Evolutionary conservation across 768 basidiomycete species (phyloP).

Genomic region (Mycena metata): DNA sequence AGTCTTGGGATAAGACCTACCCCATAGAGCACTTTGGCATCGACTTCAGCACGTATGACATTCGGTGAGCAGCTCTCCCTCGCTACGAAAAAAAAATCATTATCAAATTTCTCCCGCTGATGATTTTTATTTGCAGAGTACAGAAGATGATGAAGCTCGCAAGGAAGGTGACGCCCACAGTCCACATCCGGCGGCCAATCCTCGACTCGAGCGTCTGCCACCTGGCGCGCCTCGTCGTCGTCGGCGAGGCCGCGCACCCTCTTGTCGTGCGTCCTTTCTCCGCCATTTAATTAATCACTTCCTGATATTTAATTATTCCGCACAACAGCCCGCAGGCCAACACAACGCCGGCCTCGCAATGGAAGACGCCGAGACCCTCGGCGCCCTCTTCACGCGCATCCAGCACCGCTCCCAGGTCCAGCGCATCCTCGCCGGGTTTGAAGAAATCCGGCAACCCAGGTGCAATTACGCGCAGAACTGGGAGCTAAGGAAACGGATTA

Average conservation of each 20-base stretch:
- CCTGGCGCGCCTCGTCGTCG: constrained; percentile 60
- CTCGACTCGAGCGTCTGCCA: constrained; percentile 66
- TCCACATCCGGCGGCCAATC: constrained; percentile 45
- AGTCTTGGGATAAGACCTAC: constrained; percentile 49
- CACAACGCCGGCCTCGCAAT: constrained; percentile 66
- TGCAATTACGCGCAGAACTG: constrained; percentile 59
- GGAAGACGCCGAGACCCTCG: constrained; percentile 75
- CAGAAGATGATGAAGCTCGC: constrained; percentile 52
- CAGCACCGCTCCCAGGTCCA: constrained; percentile 61
- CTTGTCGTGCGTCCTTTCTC: constrained; percentile 54
- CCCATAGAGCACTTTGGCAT: constrained; percentile 51
- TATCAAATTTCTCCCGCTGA: neutral
- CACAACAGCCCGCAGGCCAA: constrained; percentile 63
- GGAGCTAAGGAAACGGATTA: constrained; percentile 60
- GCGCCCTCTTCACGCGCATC: constrained; percentile 69
- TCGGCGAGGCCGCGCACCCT: constrained; percentile 76
- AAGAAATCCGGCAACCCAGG: constrained; percentile 70
- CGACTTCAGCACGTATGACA: constrained; percentile 51
- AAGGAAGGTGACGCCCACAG: constrained; percentile 46
- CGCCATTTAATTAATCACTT: neutral
- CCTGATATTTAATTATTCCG: neutral
- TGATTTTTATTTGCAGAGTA: constrained; percentile 39
- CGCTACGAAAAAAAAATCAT: neutral
- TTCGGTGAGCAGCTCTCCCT: constrained; percentile 45
- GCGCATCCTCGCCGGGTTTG: constrained; percentile 65